Evolutionary conservation across 768 basidiomycete genomes (phyloP), one percentile per base, ranked within the genome.

Genomic region (Tricholoma sp.): DNA sequence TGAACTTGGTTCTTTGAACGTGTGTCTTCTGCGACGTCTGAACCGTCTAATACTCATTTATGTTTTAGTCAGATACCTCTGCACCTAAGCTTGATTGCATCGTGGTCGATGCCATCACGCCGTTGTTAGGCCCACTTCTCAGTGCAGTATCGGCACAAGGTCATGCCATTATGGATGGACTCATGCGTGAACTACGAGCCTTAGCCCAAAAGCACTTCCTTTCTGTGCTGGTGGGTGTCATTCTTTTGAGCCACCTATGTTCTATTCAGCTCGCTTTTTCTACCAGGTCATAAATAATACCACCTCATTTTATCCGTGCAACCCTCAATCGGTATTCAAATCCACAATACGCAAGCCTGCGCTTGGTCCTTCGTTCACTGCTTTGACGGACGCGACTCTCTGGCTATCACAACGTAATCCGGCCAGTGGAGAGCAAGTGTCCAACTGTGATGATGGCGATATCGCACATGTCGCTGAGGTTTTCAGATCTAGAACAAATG

Each of bases 331-430:
- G 50, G 54, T 51, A 60, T 19, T 58, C 54, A 5, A 77, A 55
- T 24, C 55, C 10, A 51, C 60, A 22, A 71, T 67, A 7, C 75
- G 81, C 56, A 90, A 88, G 63, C 88, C 89, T 4, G 86, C 88
- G 0, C 74, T 92, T 12, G 90, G 89, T 0, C 84, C 89, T 0
- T 85, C 88, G 1, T 92, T 91, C 59, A 74, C 84, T 6, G 88
- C 82, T 67, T 70, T 89, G 67, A 81, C 83, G 1, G 90, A 91
- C 63, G 83, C 81, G 14, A 88, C 86, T 0, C 61, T 92, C n/a
- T 91, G 89, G 89, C 72, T 90, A 9, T 74, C 79, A 9, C 70
- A 62, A 31, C 62, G 59, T 2, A 55, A 60, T 9, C 63, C 60
- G 31, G 19, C 62, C 14, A 16, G 31, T 27, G 18, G 29, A 6